Base-by-base conservation (phyloP, 2,329 filamentous ascomycete genomes). In the Nemania bipapillata region DNA sequence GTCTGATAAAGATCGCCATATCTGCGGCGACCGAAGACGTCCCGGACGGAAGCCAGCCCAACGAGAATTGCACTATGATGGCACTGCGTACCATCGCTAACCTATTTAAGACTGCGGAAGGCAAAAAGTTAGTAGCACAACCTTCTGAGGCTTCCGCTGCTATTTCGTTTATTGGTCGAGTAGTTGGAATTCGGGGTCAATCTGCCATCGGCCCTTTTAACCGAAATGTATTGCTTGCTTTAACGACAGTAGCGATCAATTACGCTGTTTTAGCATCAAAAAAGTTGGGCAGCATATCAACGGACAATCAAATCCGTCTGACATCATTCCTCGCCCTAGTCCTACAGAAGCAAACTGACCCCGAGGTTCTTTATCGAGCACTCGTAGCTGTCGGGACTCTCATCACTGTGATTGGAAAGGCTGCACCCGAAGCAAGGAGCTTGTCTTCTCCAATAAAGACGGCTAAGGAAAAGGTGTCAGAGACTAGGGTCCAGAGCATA, bases 61-160 rank as follows among this genome's bases (percentile, higher is more conserved):
- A 89, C 42, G 86, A 90, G 61, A 97, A 97, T 80, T 93, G 93
- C 72, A 87, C 89, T 11, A 97, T 98, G 91, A 92, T 99, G 84
- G 90, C 91, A 0, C 85, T 93, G 12, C 91, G 96, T 3, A 88
- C 91, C 15, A 85, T 98, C 56, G 90, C 89, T 32, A 99, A 99
- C 74, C 83, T 97, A 7, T 97, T 97, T 77, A 86, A 88, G 68
- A 92, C 92, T 0, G 82, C 88, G 0, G 85, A 90, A 65, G 96
- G 96, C 17, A 88, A 92, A 24, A 82, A 83, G 53, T 81, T 93
- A 3, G 88, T 89, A 5, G 85, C 87, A 12, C 82, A 82, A 22
- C 83, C 84, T 50, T 88, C 90, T 1, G 80, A 85, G 17, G 80
- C 81, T 22, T 86, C 90, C 47, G 83, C 86, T 45, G 86, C 91